Evolutionary conservation across 352 stramenopile species (phyloP).

Genomic region (Phytophthora foliorum): DNA sequence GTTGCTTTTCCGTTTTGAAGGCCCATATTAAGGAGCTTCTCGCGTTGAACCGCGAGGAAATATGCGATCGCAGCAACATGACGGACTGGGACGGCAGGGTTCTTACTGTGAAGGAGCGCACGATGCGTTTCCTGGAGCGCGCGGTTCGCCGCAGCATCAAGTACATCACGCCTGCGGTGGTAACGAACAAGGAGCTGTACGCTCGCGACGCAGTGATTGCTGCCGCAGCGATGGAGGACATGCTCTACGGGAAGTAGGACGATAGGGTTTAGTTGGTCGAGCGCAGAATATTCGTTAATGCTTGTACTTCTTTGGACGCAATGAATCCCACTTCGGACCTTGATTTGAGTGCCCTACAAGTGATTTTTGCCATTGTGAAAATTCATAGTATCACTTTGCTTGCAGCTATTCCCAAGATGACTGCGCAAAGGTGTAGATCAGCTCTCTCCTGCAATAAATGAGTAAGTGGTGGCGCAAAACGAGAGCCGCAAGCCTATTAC

Average conservation of each 20-base stretch:
- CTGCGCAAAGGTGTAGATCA: too few species aligned
- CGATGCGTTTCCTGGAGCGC: not conserved
- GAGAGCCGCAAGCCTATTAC: too few species aligned
- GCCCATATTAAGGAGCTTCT: not conserved
- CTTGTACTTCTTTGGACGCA: not conserved
- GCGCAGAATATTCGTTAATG: not conserved
- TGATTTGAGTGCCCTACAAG: not conserved
- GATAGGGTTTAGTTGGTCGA: not conserved
- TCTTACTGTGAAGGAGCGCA: not conserved
- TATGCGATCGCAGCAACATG: not conserved
- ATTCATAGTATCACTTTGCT: not conserved
- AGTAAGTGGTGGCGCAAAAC: too few species aligned
- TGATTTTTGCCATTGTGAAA: not conserved
- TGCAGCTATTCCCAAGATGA: too few species aligned
- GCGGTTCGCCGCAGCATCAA: not conserved
- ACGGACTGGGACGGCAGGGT: not conserved
- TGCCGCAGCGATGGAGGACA: not conserved
- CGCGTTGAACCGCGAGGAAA: not conserved
- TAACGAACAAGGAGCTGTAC: not conserved
- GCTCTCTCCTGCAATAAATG: too few species aligned
- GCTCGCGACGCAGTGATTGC: not conserved
- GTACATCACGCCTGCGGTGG: not conserved
- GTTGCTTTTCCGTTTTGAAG: slow-evolving; percentile 1
- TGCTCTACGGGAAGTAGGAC: not conserved
- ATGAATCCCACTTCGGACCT: not conserved